A percentile compares a stretch with the other conserved stretches of the same genome.
These are phyloP conservation scores for Striga hermonthica DNA, from an alignment of 305 asterid genomes.

Conservation along the genomic window DNA sequence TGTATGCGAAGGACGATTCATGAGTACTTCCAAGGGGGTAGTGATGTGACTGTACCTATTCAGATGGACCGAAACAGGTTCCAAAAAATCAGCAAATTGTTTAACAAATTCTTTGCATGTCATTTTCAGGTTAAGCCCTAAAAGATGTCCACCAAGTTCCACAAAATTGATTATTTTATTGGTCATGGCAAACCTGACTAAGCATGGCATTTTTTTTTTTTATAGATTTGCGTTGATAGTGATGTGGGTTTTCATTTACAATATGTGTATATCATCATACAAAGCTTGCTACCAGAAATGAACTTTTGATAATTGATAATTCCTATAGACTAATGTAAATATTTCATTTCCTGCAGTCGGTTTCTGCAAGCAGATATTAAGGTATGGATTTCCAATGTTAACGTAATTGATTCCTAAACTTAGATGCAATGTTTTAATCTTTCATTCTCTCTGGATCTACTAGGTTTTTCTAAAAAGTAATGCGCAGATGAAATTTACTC, in stretches of 20 bases:
- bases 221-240: no score
- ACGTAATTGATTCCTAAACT: conserved; percentile 14
- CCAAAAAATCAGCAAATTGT: background rate
- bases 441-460: conserved; percentile 33
- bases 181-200: conserved; percentile 19
- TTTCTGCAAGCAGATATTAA: conserved; percentile 87
- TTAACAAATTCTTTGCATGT: conserved; percentile 10
- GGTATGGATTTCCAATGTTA: conserved; percentile 37
- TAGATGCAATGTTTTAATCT: conserved; percentile 24
- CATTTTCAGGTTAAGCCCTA: no score
- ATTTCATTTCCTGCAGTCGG: conserved; percentile 56
- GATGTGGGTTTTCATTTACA: background rate
- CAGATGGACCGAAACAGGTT: conserved; percentile 69
- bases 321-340: conserved; percentile 33
- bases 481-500: conserved; percentile 76
- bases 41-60: conserved; percentile 40
- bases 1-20: conserved; percentile 67
- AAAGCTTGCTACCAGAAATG: conserved; percentile 15
- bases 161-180: conserved; percentile 9
- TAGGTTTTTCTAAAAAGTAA: conserved; percentile 91
- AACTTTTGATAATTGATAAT: background rate
- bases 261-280: conserved; percentile 15
- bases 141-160: background rate
- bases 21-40: conserved; percentile 63
- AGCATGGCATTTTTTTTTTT: no score